phyloP scores from a whole-genome alignment of 345 rosid species.

The Euclidium syriacum region DNA sequence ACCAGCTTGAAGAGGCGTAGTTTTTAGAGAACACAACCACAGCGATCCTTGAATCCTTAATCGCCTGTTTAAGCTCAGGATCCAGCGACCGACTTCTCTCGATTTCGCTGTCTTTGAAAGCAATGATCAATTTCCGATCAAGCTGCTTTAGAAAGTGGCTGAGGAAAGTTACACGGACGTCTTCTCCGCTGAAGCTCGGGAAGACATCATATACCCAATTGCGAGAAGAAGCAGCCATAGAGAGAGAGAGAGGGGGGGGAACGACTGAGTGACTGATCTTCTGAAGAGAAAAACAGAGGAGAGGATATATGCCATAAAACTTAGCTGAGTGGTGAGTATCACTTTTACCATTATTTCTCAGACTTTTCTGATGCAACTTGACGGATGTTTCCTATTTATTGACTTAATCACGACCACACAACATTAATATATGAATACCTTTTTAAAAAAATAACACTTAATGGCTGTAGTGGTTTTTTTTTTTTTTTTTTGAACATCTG shows the following conservation, averaged over 20 bases:
- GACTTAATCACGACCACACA: neutral
- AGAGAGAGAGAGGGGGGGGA: neutral
- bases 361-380: too few relatives aligned
- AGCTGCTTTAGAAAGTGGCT: neutral
- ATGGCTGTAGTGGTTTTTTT: too few relatives aligned
- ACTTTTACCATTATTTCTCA: too few relatives aligned
- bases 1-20: slow-evolving; percentile 5
- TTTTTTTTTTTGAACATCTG: too few relatives aligned
- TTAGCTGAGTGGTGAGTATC: too few relatives aligned
- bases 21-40: neutral
- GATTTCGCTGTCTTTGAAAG: neutral
- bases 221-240: neutral
- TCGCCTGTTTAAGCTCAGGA: neutral
- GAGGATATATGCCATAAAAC: too few relatives aligned
- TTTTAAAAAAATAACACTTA: too few relatives aligned
- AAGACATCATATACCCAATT: neutral
- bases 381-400: neutral
- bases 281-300: neutral
- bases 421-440: too few relatives aligned
- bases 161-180: neutral
- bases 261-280: neutral
- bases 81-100: neutral
- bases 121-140: neutral
- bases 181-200: neutral
- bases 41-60: neutral